Evolutionary conservation across 1,139 yeast genomes (phyloP).

Genomic region (Protomyces inundatus): DNA sequence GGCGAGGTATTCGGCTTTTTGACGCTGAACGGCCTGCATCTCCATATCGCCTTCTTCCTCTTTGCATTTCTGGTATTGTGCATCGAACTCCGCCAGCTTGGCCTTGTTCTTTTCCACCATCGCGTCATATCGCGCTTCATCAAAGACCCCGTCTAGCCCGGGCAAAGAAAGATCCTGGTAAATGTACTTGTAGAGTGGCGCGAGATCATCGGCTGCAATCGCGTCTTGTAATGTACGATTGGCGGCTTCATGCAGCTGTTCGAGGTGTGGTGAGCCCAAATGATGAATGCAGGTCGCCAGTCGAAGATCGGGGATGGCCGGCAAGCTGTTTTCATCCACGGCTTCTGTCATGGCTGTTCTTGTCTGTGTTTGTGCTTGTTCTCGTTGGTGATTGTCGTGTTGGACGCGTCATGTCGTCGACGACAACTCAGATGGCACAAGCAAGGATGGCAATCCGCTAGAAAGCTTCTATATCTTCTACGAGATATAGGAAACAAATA

Average conservation of each 20-base stretch:
- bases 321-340: slow-evolving; percentile 22
- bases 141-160: slow-evolving; percentile 46
- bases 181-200: slow-evolving; percentile 76
- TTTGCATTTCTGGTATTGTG: slow-evolving; percentile 65
- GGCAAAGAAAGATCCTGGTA: slow-evolving; percentile 45
- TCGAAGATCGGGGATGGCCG: slow-evolving; percentile 58
- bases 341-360: neutral
- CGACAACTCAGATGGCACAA: no score
- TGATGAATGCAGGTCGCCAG: slow-evolving; percentile 74
- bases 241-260: slow-evolving; percentile 44
- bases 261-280: slow-evolving; percentile 45
- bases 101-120: slow-evolving; percentile 53
- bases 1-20: slow-evolving; percentile 84
- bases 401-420: neutral
- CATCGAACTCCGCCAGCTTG: slow-evolving; percentile 54
- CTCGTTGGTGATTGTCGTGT: neutral
- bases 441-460: no score
- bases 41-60: slow-evolving; percentile 87
- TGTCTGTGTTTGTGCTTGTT: neutral
- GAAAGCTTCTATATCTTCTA: no score
- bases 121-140: slow-evolving; percentile 51
- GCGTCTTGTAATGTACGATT: slow-evolving; percentile 48
- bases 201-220: slow-evolving; percentile 61
- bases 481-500: no score
- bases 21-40: slow-evolving; percentile 66